Percentiles rank a stretch among this genome's conserved stretches.
These are phyloP conservation scores for Schizopora paradoxa DNA, from an alignment of 1,284 basidiomycete genomes.

Conservation along the genomic window DNA sequence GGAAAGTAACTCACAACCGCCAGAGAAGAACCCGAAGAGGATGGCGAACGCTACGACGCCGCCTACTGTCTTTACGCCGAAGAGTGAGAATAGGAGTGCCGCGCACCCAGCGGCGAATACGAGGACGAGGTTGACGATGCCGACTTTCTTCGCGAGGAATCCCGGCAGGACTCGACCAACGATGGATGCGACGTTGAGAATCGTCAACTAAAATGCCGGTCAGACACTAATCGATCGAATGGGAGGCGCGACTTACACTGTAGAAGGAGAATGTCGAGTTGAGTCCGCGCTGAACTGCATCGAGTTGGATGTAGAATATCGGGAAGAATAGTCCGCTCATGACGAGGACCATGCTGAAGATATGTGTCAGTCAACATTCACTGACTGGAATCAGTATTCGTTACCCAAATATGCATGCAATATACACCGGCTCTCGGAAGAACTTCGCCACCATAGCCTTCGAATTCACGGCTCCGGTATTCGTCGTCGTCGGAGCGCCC, in stretches of 20 bases:
- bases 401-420: conserved; percentile 1
- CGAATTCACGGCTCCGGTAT: no score
- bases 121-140: conserved; percentile 36
- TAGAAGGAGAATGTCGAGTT: conserved; percentile 19
- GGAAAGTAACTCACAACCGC: conserved; percentile 32
- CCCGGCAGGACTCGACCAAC: conserved; percentile 38
- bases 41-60: conserved; percentile 41
- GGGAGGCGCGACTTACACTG: conserved; percentile 2
- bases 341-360: conserved; percentile 29
- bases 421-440: conserved; percentile 7
- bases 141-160: conserved; percentile 32
- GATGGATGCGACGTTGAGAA: conserved; percentile 35
- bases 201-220: conserved; percentile 28
- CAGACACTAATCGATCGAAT: conserved; percentile 20
- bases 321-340: conserved; percentile 38
- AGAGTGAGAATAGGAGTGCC: conserved; percentile 35
- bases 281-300: conserved; percentile 25
- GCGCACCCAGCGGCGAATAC: conserved; percentile 32
- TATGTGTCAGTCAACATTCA: not conserved
- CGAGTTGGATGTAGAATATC: conserved; percentile 41
- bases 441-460: conserved; percentile 5
- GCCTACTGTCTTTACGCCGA: conserved; percentile 34
- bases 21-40: conserved; percentile 47
- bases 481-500: not conserved
- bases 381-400: not conserved